Base-by-base conservation (phyloP, 2,329 filamentous ascomycete genomes). In the Colletotrichum sp. region DNA sequence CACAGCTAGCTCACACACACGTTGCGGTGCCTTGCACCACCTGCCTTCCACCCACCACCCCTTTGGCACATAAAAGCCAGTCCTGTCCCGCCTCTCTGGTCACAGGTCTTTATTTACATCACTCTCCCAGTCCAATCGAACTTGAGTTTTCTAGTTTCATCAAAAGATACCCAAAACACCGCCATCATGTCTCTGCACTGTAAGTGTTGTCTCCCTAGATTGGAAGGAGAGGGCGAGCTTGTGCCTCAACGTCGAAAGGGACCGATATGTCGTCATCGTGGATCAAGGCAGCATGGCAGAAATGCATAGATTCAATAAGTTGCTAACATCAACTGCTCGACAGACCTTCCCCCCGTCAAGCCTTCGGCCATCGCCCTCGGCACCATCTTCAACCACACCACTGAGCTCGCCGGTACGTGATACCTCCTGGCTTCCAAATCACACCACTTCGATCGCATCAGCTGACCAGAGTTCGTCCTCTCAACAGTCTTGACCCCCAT, bases 301-400 rank as follows among this genome's bases (percentile, higher is more conserved):
- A 15, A 15, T 5, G 21, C 16, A 13, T 1, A 34, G 26, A 4
- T 16, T 6, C 5, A 36, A 21, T 12, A 34, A 6, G 3, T 18
- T 21, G 18, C 74, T 76, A 21, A 76, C 16, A 13, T 39, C 15
- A 6, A n/a, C 9, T 28, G 44, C n/a, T 28, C n/a, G 3, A 68
- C 75, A 92, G 90, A 92, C 83, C 88, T 92, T 39, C 91, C 91
- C 79, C 85, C 96, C 80, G 97, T 99, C 84, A 99, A 98, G 94
- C 97, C 97, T 81, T 98, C 96, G 84, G 96, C 97, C 83, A 98
- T 99, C 84, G 97, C 96, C 83, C 92, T 99, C 83, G 97, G 97
- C 88, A 97, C 96, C 78, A 89, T 96, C 86, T 99, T 98, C 93
- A 98, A 95, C 91, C 96, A 99, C 89, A 93, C 93, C 82, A 91